Base-by-base conservation (phyloP, 2,329 filamentous ascomycete genomes). In the Ilyonectria mors-panacis region DNA sequence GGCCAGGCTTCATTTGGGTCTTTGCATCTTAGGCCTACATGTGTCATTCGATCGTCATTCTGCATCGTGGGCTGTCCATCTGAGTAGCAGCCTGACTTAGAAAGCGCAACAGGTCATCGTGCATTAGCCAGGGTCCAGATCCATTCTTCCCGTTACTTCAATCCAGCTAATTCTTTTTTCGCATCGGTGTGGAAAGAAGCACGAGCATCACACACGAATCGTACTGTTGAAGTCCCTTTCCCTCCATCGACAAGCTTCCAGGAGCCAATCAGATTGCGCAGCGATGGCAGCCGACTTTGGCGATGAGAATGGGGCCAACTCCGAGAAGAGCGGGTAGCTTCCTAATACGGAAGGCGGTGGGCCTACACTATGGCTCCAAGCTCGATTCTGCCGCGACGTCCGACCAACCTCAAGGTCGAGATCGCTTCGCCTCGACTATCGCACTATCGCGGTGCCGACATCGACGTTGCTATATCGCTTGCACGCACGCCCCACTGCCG, bases 321-420 rank as follows among this genome's bases (percentile, higher is more conserved):
- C 37, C 7, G 19, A 48, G 17, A 45, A 42, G 19, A 42, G 37
- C 54, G 19, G 8, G 17, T 19, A 12, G 48, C 48, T 60, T 23
- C 63, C 70, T 13, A 58, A 74, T 56, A 0, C 1, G 59, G 75
- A 67, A 78, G 73, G 76, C 76, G 76, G 76, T 78, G 68, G 56
- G 23, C 21, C 12, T 15, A 3, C 19, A 35, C 37, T 30, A 33
- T 17, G 62, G 35, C 55, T 53, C 21, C 35, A 45, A 70, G 69
- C 66, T 68, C 1, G 13, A 73, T 78, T 78, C 76, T 78, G 76
- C 76, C 76, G 64, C 69, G 21, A 61, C 62, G 51, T 35, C 65
- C 63, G 47, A 44, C 53, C 48, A 55, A 73, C 73, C 65, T 68
- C 71, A 58, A 42, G 39, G 15, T 47, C 42, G 33, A n/a, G 53